These are phyloP conservation scores for Chrysophaeum taylorii DNA, from an alignment of 352 stramenopile genomes.

Conservation along the genomic window DNA sequence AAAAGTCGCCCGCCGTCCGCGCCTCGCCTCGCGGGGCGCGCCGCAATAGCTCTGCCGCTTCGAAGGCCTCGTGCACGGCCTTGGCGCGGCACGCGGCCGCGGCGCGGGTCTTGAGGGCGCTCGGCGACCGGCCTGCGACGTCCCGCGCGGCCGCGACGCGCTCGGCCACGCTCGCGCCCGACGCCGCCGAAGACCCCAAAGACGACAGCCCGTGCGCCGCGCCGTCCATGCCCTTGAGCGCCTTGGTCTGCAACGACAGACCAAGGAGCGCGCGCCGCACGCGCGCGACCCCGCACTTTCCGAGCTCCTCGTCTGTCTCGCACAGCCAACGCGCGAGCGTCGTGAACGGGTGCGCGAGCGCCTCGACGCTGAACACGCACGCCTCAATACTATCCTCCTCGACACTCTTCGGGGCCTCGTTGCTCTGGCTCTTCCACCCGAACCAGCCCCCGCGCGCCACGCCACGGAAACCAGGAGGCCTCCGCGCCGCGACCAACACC, in stretches of 20 bases:
- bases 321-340: background rate
- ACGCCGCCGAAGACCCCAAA: background rate
- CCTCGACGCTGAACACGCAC: background rate
- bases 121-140: background rate
- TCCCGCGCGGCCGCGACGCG: background rate
- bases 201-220: background rate
- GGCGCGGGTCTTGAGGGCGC: background rate
- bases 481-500: too few relatives aligned
- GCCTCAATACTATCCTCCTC: too few relatives aligned
- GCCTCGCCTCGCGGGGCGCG: background rate
- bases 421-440: too few relatives aligned
- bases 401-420: too few relatives aligned
- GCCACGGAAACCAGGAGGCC: too few relatives aligned
- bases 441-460: too few relatives aligned
- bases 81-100: background rate
- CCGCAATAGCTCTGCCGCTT: background rate
- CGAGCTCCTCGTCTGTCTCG: background rate
- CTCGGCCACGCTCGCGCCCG: background rate
- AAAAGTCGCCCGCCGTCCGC: background rate
- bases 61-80: background rate
- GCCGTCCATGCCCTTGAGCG: conserved; percentile 1
- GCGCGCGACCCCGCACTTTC: background rate
- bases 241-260: background rate
- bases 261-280: conserved; percentile 6
- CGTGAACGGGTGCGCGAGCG: conserved; percentile 2